These are phyloP conservation scores for Globisporangium middletonii DNA, from an alignment of 352 stramenopile genomes.

Conservation along the genomic window DNA sequence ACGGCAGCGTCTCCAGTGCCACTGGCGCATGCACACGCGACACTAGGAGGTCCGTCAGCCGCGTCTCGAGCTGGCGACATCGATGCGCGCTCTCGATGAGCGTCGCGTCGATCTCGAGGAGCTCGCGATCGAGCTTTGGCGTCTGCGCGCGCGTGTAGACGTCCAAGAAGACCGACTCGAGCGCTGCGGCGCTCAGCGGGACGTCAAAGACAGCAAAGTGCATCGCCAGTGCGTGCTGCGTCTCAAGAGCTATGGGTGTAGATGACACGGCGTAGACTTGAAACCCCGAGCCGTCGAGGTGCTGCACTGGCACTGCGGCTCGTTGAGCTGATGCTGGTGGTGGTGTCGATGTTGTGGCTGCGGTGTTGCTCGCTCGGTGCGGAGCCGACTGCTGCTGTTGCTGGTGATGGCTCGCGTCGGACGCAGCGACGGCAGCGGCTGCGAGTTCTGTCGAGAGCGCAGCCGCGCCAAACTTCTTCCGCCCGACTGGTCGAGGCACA, in stretches of 20 bases:
- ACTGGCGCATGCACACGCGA: background rate
- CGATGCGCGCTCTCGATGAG: conserved; percentile 8
- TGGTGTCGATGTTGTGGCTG: too few relatives aligned
- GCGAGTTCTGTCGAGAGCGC: conserved; percentile 10
- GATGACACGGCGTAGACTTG: conserved; percentile 41
- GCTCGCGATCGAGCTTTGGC: conserved; percentile 10
- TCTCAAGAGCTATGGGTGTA: conserved; percentile 3
- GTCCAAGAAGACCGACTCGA: conserved; percentile 22
- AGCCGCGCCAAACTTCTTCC: conserved; percentile 6
- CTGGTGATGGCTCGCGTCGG: background rate
- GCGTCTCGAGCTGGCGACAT: conserved; percentile 1
- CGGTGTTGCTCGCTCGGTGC: background rate
- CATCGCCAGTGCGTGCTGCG: conserved; percentile 15
- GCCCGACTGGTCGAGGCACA: background rate
- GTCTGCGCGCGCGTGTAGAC: conserved; percentile 11
- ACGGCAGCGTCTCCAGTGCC: background rate
- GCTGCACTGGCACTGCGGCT: background rate
- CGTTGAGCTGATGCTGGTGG: background rate
- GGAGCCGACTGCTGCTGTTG: background rate
- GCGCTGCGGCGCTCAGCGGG: background rate
- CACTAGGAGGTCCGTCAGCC: background rate
- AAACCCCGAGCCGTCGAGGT: conserved; percentile 17
- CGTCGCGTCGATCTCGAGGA: conserved; percentile 12
- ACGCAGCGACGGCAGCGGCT: conserved; percentile 5
- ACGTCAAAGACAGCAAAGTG: conserved; percentile 24